Evolutionary conservation across 805 yeast species (phyloP), one percentile per base, ranked within the genome.

Genomic region (Komagataella mondaviorum): DNA sequence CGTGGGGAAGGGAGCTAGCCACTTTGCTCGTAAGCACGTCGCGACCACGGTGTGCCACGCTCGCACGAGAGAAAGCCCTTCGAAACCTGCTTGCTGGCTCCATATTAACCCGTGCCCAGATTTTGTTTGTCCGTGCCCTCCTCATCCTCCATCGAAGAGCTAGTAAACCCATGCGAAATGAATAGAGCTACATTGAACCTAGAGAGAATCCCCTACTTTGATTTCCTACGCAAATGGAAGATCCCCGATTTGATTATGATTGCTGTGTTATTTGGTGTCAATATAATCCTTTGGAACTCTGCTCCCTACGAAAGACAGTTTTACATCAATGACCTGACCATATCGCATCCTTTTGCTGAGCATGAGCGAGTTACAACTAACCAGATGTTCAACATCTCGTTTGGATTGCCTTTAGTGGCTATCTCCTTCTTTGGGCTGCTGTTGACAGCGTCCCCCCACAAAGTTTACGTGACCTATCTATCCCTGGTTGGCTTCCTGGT

Each of bases 261-360:
- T 43, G 6, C 54, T 1, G 48, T 62, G 4, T 67, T 63, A 47
- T 55, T 51, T 53, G 23, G 58, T 16, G 56, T 56, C 47, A 45
- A 45, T n/a, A 22, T 23, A 6, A 12, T 20, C 14, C 61, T 66
- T 45, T 65, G 64, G 46, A 36, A 61, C 44, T 62, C 63, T 10
- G 60, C 69, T 43, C 96, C 96, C 1, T 85, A 85, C 62, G 79
- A 87, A 62, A 74, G 96, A 59, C 88, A 83, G 59, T 91, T 91
- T 62, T 75, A 71, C 49, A 66, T 90, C 51, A 80, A 81, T 60
- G 96, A 91, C 67, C 63, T 81, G 46, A 77, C 91, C 0, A 78
- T 91, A 45, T 79, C 82, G 50, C 95, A 88, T 64, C 96, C 97
- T 1, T 81, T 76, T 63, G 85, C 95, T 0, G 79, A 77, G 48